A percentile compares a stretch with the other conserved stretches of the same genome.
Evolutionary conservation across 306 rosid species (phyloP).

Genomic region (Gastrolobium bilobum): DNA sequence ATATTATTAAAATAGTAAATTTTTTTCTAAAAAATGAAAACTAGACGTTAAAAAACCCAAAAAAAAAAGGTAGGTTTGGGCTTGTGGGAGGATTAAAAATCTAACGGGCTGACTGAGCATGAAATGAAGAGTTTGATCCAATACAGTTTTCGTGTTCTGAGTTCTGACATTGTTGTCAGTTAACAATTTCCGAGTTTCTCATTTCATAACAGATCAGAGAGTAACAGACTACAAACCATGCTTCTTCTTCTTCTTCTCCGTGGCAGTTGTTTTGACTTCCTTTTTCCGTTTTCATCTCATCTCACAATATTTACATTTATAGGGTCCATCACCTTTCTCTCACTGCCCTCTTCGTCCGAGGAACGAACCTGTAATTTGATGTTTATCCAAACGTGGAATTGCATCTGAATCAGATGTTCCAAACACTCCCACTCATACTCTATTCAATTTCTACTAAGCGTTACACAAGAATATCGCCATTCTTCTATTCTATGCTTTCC

Average conservation of each 20-base stretch:
- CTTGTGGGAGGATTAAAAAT: no score
- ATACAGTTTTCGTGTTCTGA: background rate
- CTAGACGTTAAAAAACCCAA: no score
- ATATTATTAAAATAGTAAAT: no score
- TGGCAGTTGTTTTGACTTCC: background rate
- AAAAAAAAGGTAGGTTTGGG: no score
- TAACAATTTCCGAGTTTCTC: background rate
- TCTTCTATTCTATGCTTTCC: background rate
- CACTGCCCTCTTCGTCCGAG: background rate
- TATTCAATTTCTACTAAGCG: background rate
- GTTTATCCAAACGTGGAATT: background rate
- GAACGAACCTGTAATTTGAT: background rate
- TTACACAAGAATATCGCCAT: background rate
- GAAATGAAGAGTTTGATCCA: background rate
- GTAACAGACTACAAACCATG: background rate
- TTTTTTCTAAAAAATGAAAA: no score
- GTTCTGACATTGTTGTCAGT: background rate
- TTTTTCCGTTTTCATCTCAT: background rate
- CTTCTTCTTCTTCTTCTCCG: background rate
- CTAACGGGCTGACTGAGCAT: background rate
- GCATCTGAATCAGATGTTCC: constrained; percentile 5
- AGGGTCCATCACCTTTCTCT: background rate
- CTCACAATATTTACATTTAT: background rate
- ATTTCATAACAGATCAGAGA: background rate
- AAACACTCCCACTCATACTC: background rate